Evolutionary conservation across 2,329 filamentous ascomycete genomes (phyloP).

Genomic region (Aspergillus puulaauensis): DNA sequence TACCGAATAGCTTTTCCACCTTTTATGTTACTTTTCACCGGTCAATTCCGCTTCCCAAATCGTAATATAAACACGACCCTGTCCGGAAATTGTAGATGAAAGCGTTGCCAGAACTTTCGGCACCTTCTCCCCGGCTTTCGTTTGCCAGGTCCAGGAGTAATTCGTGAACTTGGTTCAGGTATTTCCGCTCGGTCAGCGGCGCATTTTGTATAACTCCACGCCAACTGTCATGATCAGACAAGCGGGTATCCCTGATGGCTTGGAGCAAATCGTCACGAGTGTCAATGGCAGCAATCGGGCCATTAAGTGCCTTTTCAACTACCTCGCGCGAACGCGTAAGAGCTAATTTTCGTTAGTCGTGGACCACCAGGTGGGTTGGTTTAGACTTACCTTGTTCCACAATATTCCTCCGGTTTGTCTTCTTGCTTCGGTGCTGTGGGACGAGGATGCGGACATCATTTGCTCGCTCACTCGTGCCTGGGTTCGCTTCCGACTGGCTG

Average conservation of each 20-base stretch:
- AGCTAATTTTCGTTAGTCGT: slow-evolving; percentile 36
- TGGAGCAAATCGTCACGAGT: slow-evolving; percentile 81
- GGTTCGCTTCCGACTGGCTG: slow-evolving; percentile 40
- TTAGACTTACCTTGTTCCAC: slow-evolving; percentile 70
- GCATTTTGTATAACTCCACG: slow-evolving; percentile 75
- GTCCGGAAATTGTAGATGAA: slow-evolving; percentile 93
- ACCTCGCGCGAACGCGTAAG: slow-evolving; percentile 58
- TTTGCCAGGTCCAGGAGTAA: slow-evolving; percentile 65
- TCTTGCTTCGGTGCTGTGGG: slow-evolving; percentile 81
- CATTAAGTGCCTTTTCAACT: slow-evolving; percentile 69
- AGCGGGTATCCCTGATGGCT: slow-evolving; percentile 67
- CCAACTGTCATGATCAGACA: slow-evolving; percentile 84
- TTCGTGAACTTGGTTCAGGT: slow-evolving; percentile 78
- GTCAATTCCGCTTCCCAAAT: slow-evolving; percentile 53
- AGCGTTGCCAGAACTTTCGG: slow-evolving; percentile 63
- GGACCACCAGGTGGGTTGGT: not conserved
- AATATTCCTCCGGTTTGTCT: slow-evolving; percentile 82
- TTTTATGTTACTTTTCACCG: slow-evolving; percentile 9
- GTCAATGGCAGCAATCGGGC: slow-evolving; percentile 84
- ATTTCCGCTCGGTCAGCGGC: slow-evolving; percentile 74
- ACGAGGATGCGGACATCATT: slow-evolving; percentile 84
- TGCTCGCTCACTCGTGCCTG: slow-evolving; percentile 47
- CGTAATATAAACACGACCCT: slow-evolving; percentile 80
- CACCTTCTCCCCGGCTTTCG: slow-evolving; percentile 47
- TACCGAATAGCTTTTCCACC: slow-evolving; percentile 7